Evolutionary conservation across 768 basidiomycete species (phyloP), one percentile per base, ranked within the genome.

Genomic region (Rhodotorula kratochvilovae): DNA sequence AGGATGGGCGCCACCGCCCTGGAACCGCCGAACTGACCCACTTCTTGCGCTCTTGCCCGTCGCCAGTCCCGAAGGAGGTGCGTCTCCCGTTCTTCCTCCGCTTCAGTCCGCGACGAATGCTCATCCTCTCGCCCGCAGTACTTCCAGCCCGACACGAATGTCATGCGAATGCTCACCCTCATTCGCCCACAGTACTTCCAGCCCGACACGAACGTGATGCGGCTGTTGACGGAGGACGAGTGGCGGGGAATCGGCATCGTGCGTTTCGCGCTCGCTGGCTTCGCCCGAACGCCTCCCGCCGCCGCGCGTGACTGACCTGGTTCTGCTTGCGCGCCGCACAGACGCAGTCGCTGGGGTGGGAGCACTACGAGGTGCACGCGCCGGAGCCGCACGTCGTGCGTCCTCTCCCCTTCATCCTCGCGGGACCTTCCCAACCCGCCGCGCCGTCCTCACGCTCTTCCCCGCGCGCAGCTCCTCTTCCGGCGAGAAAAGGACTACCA

Each of bases 301-400:
- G 48, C 25, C 33, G 39, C 43, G 35, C 35, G 31, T 29, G 3
- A 21, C 63, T 65, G 36, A 63, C 25, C 23, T 21, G 0, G 15
- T 15, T 21, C 25, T 27, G 6, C 29, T 6, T 57, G 15, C 54
- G 23, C 54, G 31, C 5, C 33, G 15, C 23, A n/a, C 65, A 71
- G 70, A 91, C 90, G 50, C 94, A 98, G 81, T 95, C 92, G 80
- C 83, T 94, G 45, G 94, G 94, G 7, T 97, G 94, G 94, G 90
- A 91, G 78, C 93, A 96, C 77, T 97, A 94, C 77, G 92, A 94
- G 83, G 90, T 94, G n/a, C 94, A 97, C 78, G 90, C 45, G 7
- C 70, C 70, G 2, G 70, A 71, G 54, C 70, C 70, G 2, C 70
- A 71, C 61, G 67, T 71, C 51, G 70, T 63, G 13, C 25, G 65